These are phyloP conservation scores for Teunomyces tritomae DNA, from an alignment of 805 yeast genomes.

Conservation along the genomic window DNA sequence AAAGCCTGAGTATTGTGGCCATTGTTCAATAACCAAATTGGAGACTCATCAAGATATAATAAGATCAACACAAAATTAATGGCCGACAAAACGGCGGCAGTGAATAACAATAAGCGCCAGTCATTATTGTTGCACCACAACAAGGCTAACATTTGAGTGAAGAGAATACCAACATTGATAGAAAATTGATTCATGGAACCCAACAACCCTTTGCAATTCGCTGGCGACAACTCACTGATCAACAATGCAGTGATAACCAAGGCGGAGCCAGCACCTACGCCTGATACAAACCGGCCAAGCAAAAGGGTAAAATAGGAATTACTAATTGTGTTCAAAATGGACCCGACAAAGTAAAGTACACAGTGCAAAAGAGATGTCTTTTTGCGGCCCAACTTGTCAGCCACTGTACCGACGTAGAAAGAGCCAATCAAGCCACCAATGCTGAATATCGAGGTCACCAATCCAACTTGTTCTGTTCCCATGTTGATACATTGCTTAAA, in stretches of 20 bases:
- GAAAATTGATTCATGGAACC: slow-evolving; percentile 91
- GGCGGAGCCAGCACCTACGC: slow-evolving; percentile 84
- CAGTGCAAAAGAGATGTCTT: slow-evolving; percentile 51
- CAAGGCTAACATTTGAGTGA: slow-evolving; percentile 75
- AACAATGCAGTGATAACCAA: slow-evolving; percentile 83
- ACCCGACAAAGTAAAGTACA: slow-evolving; percentile 56
- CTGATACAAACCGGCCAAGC: slow-evolving; percentile 74
- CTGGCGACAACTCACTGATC: slow-evolving; percentile 78
- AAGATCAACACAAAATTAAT: slow-evolving; percentile 41
- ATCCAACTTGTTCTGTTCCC: slow-evolving; percentile 58
- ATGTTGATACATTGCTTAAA: slow-evolving; percentile 55
- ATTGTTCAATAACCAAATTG: slow-evolving; percentile 69
- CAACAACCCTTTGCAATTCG: slow-evolving; percentile 63
- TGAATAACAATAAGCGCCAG: slow-evolving; percentile 74
- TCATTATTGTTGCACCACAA: slow-evolving; percentile 57
- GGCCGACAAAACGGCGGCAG: slow-evolving; percentile 56
- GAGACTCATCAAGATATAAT: slow-evolving; percentile 65
- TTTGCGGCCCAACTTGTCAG: slow-evolving; percentile 67
- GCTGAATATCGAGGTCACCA: slow-evolving; percentile 74
- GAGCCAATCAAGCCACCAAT: slow-evolving; percentile 85
- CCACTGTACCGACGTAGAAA: slow-evolving; percentile 58
- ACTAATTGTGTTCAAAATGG: slow-evolving; percentile 55
- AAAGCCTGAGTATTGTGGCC: slow-evolving; percentile 45
- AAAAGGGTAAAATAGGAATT: slow-evolving; percentile 43
- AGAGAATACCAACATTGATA: slow-evolving; percentile 78